Percentiles rank a stretch among this genome's conserved stretches.
phyloP scores from a whole-genome alignment of 805 yeast genomes.

The Kuraishia cidri region DNA sequence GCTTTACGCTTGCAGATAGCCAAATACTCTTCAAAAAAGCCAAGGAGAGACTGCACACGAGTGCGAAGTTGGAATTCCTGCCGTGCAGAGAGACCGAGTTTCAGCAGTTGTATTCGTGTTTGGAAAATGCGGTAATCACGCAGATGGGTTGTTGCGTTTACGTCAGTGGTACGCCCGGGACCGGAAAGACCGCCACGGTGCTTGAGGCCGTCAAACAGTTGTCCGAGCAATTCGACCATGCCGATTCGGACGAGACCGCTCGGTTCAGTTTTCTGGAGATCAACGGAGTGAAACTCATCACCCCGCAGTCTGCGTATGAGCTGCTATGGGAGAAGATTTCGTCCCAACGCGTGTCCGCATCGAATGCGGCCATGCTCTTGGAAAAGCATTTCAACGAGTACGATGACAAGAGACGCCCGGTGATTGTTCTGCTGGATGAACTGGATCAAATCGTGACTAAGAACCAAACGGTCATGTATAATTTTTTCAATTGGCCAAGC shows the following conservation, averaged over 20 bases:
- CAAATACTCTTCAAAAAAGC: slow-evolving; percentile 22
- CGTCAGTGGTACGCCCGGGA: slow-evolving; percentile 96
- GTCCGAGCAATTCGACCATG: slow-evolving; percentile 15
- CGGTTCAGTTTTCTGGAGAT: slow-evolving; percentile 73
- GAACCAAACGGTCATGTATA: slow-evolving; percentile 83
- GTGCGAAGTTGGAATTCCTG: slow-evolving; percentile 35
- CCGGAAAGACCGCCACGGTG: slow-evolving; percentile 93
- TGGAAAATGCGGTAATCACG: slow-evolving; percentile 64
- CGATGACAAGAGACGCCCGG: slow-evolving; percentile 32
- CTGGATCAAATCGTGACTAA: slow-evolving; percentile 84
- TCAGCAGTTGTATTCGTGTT: slow-evolving; percentile 51
- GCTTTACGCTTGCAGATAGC: slow-evolving; percentile 11
- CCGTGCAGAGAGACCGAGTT: slow-evolving; percentile 89
- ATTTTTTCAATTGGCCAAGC: slow-evolving; percentile 97
- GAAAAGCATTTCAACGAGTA: slow-evolving; percentile 55
- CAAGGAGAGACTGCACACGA: slow-evolving; percentile 26
- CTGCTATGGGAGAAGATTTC: slow-evolving; percentile 70
- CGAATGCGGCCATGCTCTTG: slow-evolving; percentile 56
- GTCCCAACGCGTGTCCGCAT: slow-evolving; percentile 47
- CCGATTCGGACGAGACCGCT: slow-evolving; percentile 10
- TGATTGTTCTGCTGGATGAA: slow-evolving; percentile 83
- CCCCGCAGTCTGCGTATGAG: slow-evolving; percentile 79
- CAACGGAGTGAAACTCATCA: slow-evolving; percentile 78
- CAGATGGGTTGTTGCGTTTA: slow-evolving; percentile 79
- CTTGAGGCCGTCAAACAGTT: slow-evolving; percentile 76